Conservation (phyloP, 331 rosid genomes). For the Stylosanthes scabra region DNA sequence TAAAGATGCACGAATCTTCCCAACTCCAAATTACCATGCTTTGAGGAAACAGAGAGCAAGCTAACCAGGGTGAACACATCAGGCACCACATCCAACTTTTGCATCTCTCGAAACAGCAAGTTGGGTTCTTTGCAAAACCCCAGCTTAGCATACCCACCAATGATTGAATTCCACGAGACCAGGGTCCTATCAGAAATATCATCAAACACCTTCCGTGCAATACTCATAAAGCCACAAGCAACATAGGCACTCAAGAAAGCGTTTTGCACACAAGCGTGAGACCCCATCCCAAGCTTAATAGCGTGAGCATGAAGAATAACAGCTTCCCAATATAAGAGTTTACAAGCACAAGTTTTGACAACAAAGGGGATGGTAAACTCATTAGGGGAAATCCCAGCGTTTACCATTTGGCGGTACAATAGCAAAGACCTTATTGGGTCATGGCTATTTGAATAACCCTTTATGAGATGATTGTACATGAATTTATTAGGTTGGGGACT, state of each 20-base stretch:
- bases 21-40: slow-evolving; percentile 48
- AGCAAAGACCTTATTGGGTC: slow-evolving; percentile 48
- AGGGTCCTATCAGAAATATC: slow-evolving; percentile 55
- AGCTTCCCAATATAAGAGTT: slow-evolving; percentile 51
- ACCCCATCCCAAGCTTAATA: slow-evolving; percentile 59
- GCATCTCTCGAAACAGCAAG: slow-evolving; percentile 59
- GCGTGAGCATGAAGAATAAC: slow-evolving; percentile 56
- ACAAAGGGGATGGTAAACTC: slow-evolving; percentile 78
- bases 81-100: slow-evolving; percentile 45
- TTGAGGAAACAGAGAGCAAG: slow-evolving; percentile 75
- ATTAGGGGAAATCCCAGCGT: slow-evolving; percentile 59
- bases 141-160: slow-evolving; percentile 62
- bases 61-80: slow-evolving; percentile 67
- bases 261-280: slow-evolving; percentile 52
- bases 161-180: slow-evolving; percentile 81
- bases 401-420: slow-evolving; percentile 60
- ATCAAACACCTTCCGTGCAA: slow-evolving; percentile 66
- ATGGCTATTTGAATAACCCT: slow-evolving; percentile 57
- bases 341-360: slow-evolving; percentile 59
- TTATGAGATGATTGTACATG: slow-evolving; percentile 74
- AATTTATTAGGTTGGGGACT: slow-evolving; percentile 65
- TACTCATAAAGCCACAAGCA: slow-evolving; percentile 46
- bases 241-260: slow-evolving; percentile 52
- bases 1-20: slow-evolving; percentile 66
- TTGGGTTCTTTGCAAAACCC: slow-evolving; percentile 49